These are phyloP conservation scores for Termitomyces sp. DNA, from an alignment of 768 basidiomycete species.

Conservation along the genomic window DNA sequence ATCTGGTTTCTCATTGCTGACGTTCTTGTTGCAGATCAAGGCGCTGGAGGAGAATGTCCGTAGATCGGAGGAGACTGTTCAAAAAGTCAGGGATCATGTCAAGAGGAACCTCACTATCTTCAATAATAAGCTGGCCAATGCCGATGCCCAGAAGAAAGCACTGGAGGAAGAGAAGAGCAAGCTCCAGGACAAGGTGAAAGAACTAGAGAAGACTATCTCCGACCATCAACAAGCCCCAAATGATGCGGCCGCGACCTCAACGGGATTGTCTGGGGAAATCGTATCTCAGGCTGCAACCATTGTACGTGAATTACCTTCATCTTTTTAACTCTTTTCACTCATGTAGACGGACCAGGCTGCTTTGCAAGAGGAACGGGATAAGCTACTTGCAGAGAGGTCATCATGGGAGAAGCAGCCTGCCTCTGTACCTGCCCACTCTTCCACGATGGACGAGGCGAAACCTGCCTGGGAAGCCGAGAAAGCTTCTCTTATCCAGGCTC, in stretches of 20 bases:
- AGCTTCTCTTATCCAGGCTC: conserved; percentile 46
- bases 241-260: conserved; percentile 13
- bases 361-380: conserved; percentile 56
- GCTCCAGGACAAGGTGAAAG: conserved; percentile 31
- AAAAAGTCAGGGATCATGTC: conserved; percentile 27
- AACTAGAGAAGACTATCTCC: conserved; percentile 30
- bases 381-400: conserved; percentile 55
- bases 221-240: conserved; percentile 24
- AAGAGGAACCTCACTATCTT: conserved; percentile 24
- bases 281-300: conserved; percentile 30
- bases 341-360: conserved; percentile 33
- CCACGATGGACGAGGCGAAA: conserved; percentile 24
- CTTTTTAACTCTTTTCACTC: background rate
- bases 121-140: conserved; percentile 27
- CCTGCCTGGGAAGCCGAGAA: conserved; percentile 56
- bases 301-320: conserved; percentile 21
- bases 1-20: background rate
- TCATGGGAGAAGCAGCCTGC: conserved; percentile 28
- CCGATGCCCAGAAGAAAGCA: conserved; percentile 30
- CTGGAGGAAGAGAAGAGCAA: conserved; percentile 32
- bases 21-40: conserved; percentile 27
- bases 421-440: conserved; percentile 15
- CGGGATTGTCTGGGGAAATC: conserved; percentile 18
- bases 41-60: conserved; percentile 36
- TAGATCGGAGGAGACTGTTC: conserved; percentile 37